A percentile compares a stretch with the other conserved stretches of the same genome.
These are phyloP conservation scores for Quercus lobata DNA, from an alignment of 331 rosid genomes.

Conservation along the genomic window DNA sequence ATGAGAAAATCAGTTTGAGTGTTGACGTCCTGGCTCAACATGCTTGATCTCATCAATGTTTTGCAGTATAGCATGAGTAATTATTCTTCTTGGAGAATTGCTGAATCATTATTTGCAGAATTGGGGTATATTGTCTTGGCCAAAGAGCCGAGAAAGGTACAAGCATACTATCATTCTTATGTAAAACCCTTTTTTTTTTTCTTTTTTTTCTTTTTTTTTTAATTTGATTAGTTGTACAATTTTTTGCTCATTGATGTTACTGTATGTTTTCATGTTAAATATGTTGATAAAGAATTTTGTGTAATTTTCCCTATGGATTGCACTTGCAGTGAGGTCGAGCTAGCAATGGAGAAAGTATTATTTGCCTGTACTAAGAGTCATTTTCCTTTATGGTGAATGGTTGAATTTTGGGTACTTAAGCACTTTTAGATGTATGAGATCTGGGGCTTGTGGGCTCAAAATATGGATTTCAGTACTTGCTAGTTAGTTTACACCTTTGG, in stretches of 20 bases:
- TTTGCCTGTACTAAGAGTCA: too few relatives aligned
- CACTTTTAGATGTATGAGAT: too few relatives aligned
- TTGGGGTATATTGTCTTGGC: not conserved
- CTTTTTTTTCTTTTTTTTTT: too few relatives aligned
- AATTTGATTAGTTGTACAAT: not conserved
- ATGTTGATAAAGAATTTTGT: too few relatives aligned
- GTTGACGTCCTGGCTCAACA: not conserved
- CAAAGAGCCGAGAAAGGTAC: not conserved
- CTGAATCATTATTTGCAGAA: not conserved
- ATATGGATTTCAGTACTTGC: too few relatives aligned
- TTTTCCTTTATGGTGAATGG: too few relatives aligned
- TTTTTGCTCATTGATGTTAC: not conserved
- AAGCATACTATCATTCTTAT: not conserved
- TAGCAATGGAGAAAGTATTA: too few relatives aligned
- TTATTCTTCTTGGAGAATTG: not conserved
- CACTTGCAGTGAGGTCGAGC: too few relatives aligned
- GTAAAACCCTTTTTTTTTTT: not conserved
- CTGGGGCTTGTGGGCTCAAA: too few relatives aligned
- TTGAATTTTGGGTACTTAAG: too few relatives aligned
- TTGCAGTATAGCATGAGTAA: not conserved
- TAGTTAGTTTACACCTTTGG: too few relatives aligned
- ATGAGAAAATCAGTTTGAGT: not conserved
- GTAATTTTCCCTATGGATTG: too few relatives aligned
- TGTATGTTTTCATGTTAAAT: not conserved
- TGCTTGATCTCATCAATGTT: not conserved